Evolutionary conservation across 352 stramenopile species (phyloP).

Genomic region (Phytophthora boehmeriae): DNA sequence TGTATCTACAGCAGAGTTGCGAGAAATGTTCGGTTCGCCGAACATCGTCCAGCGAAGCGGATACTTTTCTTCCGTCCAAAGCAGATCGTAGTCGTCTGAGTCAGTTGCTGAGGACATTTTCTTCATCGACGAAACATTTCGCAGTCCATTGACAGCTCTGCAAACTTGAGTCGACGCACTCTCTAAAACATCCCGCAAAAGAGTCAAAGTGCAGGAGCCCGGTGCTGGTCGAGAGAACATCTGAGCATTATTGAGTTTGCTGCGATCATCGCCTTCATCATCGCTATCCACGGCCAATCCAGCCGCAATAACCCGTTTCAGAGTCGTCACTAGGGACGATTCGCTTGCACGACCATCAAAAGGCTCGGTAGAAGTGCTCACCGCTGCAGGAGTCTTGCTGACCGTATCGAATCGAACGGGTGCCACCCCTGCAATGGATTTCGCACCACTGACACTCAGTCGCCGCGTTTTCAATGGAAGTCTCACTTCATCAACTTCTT

Average conservation of each 20-base stretch:
- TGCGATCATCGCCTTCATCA: slow-evolving; percentile 1
- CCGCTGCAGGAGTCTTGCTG: neutral
- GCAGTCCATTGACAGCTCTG: slow-evolving; percentile 7
- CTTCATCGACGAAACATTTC: neutral
- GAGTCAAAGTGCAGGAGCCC: neutral
- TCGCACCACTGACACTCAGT: neutral
- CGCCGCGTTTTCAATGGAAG: slow-evolving; percentile 16
- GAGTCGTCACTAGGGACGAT: neutral
- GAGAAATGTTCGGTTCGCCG: slow-evolving; percentile 17
- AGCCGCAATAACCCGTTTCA: slow-evolving; percentile 7
- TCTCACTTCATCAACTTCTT: slow-evolving; percentile 8
- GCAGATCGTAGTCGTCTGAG: slow-evolving; percentile 24
- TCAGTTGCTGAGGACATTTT: slow-evolving; percentile 3
- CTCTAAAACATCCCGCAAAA: slow-evolving; percentile 9
- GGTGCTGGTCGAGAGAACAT: neutral
- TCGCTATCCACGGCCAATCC: slow-evolving; percentile 7
- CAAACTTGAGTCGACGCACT: slow-evolving; percentile 12
- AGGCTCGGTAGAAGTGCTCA: neutral
- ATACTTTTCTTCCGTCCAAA: slow-evolving; percentile 17
- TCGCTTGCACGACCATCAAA: neutral
- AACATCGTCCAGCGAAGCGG: slow-evolving; percentile 32
- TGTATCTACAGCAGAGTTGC: neutral
- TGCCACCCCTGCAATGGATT: neutral
- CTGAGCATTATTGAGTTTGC: too few species aligned
- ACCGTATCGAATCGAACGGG: neutral